Evolutionary conservation across 2,329 filamentous ascomycete species (phyloP), one percentile per base, ranked within the genome.

Genomic region (Hymenoscyphus fraxineus): DNA sequence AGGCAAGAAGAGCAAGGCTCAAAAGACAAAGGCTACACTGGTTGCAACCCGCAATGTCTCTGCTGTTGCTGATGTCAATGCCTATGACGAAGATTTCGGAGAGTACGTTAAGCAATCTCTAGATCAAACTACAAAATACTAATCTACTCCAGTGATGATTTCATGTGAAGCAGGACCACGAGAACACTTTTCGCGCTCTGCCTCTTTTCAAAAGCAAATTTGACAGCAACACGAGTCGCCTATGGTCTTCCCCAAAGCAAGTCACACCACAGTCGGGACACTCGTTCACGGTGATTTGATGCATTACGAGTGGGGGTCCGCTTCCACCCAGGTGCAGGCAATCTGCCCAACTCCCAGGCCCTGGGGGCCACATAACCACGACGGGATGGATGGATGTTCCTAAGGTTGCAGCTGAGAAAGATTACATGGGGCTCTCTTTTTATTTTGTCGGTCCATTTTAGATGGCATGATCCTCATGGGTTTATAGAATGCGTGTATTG

Each of bases 1-100:
- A 62, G 91, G 89, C 74, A 99, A 98, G 90, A 99, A 98, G 87
- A 88, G 83, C 72, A 98, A 98, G 85, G 93, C 93, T 4, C 90
- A 92, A 67, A 98, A 98, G 87, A 96, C 90, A 47, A 99, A 99
- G 87, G 87, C 91, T 19, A 89, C 87, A 6, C 82, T 98, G 59
- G 90, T 91, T 63, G 87, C 90, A 65, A 80, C 75, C 79, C 83
- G 80, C 76, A 83, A 79, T 77, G 73, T 76, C 72, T 78, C 82
- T 72, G 83, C 83, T 68, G 79, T 80, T 59, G 83, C 87, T 16
- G 94, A 98, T 77, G 87, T 86, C n/a, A 85, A 84, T 64, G 81
- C 86, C 58, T 97, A 98, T 74, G 91, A 92, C 38, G 90, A 93
- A 62, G 90, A 92, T 66, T 92, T 92, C 75, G 94, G 91, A 79